Conservation (phyloP, 2,329 filamentous ascomycete genomes). For the Colletotrichum endophyticum region DNA sequence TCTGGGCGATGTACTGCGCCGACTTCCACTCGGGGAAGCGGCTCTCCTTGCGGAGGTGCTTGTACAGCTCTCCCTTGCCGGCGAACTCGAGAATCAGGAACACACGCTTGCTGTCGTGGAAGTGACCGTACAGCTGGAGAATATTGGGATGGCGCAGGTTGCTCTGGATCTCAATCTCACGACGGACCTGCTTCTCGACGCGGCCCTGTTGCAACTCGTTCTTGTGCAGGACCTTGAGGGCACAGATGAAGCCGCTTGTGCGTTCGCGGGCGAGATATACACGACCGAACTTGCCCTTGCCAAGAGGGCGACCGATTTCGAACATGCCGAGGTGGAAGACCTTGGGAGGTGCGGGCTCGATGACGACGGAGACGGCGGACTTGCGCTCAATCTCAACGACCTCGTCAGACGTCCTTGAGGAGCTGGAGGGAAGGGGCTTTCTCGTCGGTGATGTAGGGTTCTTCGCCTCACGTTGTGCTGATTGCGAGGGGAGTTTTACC, state of each 20-base stretch:
- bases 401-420: slow-evolving; percentile 53
- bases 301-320: slow-evolving; percentile 85
- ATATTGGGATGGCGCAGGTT: slow-evolving; percentile 88
- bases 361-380: slow-evolving; percentile 52
- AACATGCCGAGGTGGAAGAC: slow-evolving; percentile 92
- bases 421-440: slow-evolving; percentile 51
- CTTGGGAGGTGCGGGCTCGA: slow-evolving; percentile 62
- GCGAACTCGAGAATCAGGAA: slow-evolving; percentile 90
- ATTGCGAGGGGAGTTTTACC: slow-evolving; percentile 71
- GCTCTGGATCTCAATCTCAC: slow-evolving; percentile 89
- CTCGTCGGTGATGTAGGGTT: slow-evolving; percentile 55
- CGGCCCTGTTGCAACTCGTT: slow-evolving; percentile 76
- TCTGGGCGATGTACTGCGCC: slow-evolving; percentile 86
- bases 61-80: slow-evolving; percentile 86
- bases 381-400: slow-evolving; percentile 52
- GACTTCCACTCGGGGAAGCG: slow-evolving; percentile 87
- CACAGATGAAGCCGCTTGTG: slow-evolving; percentile 81
- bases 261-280: slow-evolving; percentile 86
- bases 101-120: slow-evolving; percentile 87
- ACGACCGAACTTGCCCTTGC: slow-evolving; percentile 86
- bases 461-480: slow-evolving; percentile 58
- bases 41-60: slow-evolving; percentile 79
- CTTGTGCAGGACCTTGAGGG: slow-evolving; percentile 87
- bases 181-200: slow-evolving; percentile 85
- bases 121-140: slow-evolving; percentile 82